Evolutionary conservation across 257 asterid genomes (phyloP).

Genomic region (Apocynum venetum): DNA sequence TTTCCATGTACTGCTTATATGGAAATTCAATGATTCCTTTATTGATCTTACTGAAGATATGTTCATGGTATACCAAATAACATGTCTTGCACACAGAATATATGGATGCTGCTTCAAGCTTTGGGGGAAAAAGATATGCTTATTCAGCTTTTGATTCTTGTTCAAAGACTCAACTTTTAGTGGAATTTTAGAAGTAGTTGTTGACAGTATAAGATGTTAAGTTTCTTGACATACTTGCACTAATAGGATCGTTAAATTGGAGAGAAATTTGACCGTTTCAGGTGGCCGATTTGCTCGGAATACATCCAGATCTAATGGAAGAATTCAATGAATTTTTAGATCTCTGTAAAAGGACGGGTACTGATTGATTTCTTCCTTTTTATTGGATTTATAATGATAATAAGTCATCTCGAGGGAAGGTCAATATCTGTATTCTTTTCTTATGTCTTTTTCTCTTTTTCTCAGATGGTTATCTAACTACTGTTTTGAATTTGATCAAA

Average conservation of each 20-base stretch:
- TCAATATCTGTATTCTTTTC: conserved; percentile 10
- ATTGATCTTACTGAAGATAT: not conserved
- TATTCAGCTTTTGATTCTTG: not conserved
- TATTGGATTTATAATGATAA: not conserved
- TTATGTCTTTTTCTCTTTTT: not conserved
- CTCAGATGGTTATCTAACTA: conserved; percentile 26
- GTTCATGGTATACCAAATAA: not conserved
- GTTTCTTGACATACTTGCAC: conserved; percentile 4
- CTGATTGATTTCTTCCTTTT: not conserved
- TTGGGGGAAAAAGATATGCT: not conserved
- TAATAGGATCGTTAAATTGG: not conserved
- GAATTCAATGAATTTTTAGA: conserved; percentile 23
- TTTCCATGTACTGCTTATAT: not conserved
- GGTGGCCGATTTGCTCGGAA: conserved; percentile 27
- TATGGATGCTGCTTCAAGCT: not conserved
- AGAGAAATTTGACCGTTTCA: conserved; percentile 8
- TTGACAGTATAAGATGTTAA: not conserved
- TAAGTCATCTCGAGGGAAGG: not conserved
- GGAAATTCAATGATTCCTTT: not conserved
- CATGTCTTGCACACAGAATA: not conserved
- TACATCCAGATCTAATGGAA: conserved; percentile 30
- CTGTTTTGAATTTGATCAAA: conserved; percentile 16
- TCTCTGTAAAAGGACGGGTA: conserved; percentile 20
- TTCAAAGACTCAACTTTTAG: not conserved
- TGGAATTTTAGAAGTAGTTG: not conserved